phyloP scores from a whole-genome alignment of 257 asterid species.

The Jasminum sambac region DNA sequence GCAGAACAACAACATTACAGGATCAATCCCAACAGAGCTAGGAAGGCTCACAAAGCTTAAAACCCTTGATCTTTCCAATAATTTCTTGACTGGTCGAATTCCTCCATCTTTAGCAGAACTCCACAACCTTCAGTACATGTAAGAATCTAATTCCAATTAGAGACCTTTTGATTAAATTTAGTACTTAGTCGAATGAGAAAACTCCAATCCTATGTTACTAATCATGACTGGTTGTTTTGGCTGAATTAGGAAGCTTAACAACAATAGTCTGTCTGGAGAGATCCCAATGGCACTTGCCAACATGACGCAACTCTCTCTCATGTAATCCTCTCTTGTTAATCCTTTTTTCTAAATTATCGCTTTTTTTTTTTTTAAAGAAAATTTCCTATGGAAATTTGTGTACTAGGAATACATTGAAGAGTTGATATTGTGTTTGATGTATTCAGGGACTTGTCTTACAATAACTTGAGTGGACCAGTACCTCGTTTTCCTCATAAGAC shows the following conservation, averaged over 20 bases:
- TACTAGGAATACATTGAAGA: conserved; percentile 7
- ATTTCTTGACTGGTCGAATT: conserved; percentile 61
- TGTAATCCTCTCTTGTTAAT: conserved; percentile 46
- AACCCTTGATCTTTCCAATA: conserved; percentile 88
- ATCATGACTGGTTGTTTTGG: conserved; percentile 12
- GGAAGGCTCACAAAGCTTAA: conserved; percentile 79
- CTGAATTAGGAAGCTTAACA: conserved; percentile 78
- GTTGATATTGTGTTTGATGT: conserved; percentile 11
- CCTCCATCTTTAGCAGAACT: conserved; percentile 66
- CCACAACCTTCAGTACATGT: conserved; percentile 76
- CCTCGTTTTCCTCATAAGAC: conserved; percentile 77
- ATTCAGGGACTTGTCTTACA: conserved; percentile 89
- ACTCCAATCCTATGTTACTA: neutral
- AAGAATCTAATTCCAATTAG: conserved; percentile 27
- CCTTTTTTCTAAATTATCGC: conserved; percentile 11
- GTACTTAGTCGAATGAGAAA: neutral
- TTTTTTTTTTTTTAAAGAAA: neutral
- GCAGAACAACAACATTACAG: conserved; percentile 86
- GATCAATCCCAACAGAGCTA: conserved; percentile 68
- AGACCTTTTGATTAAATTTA: neutral
- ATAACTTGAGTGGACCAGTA: conserved; percentile 88
- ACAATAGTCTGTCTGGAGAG: conserved; percentile 76
- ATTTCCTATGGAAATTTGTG: too few relatives aligned
- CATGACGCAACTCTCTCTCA: conserved; percentile 72
- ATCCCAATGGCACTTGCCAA: conserved; percentile 73